phyloP scores from a whole-genome alignment of 2,329 filamentous ascomycete genomes.

The Calcarisporium arbuscula region DNA sequence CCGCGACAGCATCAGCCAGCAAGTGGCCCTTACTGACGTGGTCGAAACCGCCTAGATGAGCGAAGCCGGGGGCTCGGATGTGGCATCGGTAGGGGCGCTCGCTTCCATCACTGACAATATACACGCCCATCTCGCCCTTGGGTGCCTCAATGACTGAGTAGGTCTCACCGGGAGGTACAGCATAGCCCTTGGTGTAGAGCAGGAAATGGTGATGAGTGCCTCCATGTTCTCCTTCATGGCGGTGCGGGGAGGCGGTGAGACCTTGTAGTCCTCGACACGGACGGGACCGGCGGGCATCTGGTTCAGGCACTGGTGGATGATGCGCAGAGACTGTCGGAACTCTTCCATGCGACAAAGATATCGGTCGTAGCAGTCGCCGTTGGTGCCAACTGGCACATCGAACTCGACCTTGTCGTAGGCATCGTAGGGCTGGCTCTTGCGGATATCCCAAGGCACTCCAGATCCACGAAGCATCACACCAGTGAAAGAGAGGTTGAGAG shows the following conservation, averaged over 20 bases:
- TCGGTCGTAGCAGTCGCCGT: conserved; percentile 98
- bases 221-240: conserved; percentile 99
- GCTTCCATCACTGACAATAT: conserved; percentile 88
- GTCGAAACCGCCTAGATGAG: conserved; percentile 90
- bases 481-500: conserved; percentile 94
- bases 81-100: conserved; percentile 97
- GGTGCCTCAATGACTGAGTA: conserved; percentile 98
- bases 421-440: conserved; percentile 95
- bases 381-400: conserved; percentile 91
- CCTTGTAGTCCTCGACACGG: conserved; percentile 97
- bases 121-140: conserved; percentile 99
- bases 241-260: conserved; percentile 86
- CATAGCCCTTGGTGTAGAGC: conserved; percentile 96
- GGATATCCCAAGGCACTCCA: conserved; percentile 91
- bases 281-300: conserved; percentile 95
- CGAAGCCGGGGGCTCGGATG: conserved; percentile 94
- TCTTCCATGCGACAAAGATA: conserved; percentile 99
- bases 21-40: conserved; percentile 88
- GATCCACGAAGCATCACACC: conserved; percentile 98
- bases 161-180: conserved; percentile 93
- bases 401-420: conserved; percentile 98
- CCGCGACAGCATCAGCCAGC: conserved; percentile 91
- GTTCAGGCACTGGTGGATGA: conserved; percentile 98
- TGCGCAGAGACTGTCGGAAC: conserved; percentile 95
- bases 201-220: conserved; percentile 99